Evolutionary conservation across 2,329 filamentous ascomycete species (phyloP).

Genomic region (Aspergillus transmontanensis): DNA sequence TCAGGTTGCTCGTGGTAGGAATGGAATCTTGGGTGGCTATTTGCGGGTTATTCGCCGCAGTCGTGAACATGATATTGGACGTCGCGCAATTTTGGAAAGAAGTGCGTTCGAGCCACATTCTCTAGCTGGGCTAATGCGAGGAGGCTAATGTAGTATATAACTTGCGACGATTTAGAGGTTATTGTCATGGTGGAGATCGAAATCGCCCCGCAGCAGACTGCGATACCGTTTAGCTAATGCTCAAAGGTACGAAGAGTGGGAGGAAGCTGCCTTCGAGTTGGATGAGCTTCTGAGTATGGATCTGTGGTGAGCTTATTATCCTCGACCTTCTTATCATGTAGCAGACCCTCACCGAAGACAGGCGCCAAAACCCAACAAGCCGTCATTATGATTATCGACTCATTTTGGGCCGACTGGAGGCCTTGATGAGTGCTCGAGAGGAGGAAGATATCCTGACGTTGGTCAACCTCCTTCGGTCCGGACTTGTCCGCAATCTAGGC

Average conservation of each 20-base stretch:
- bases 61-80: slow-evolving; percentile 63
- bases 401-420: slow-evolving; percentile 74
- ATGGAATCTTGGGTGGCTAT: slow-evolving; percentile 30
- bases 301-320: slow-evolving; percentile 62
- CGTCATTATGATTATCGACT: slow-evolving; percentile 84
- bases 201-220: slow-evolving; percentile 66
- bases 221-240: slow-evolving; percentile 67
- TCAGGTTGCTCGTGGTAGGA: not conserved
- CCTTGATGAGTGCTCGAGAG: slow-evolving; percentile 69
- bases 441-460: slow-evolving; percentile 72
- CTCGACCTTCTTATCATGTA: not conserved
- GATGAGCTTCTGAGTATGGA: slow-evolving; percentile 80
- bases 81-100: slow-evolving; percentile 65
- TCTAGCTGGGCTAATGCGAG: not conserved
- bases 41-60: slow-evolving; percentile 32
- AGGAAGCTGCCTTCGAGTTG: slow-evolving; percentile 78
- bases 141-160: not conserved
- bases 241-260: slow-evolving; percentile 80
- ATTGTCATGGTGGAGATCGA: slow-evolving; percentile 66
- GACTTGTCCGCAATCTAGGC: slow-evolving; percentile 78
- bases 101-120: slow-evolving; percentile 43
- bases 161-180: slow-evolving; percentile 58
- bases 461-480: slow-evolving; percentile 78
- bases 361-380: slow-evolving; percentile 79
- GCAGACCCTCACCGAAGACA: slow-evolving; percentile 36